Evolutionary conservation across 2,329 filamentous ascomycete species (phyloP), one percentile per base, ranked within the genome.

Genomic region (Pyrenophora tritici-repentis): DNA sequence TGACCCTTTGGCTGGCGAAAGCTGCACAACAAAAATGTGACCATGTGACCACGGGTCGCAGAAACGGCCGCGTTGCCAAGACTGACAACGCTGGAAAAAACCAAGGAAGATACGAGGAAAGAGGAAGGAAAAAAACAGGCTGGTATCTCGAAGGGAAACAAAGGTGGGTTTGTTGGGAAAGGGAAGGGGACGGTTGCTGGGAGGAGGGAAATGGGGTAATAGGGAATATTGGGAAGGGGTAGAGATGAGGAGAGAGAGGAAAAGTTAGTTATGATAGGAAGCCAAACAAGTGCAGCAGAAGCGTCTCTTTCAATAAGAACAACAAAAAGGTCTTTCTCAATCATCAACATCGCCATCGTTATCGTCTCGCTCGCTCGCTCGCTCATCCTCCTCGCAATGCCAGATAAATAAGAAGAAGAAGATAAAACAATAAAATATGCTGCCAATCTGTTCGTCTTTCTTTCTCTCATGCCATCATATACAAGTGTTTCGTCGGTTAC

Each of bases 401-500:
- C 38, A 29, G 18, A 20, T 20, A 20, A 20, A 20, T 20, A 20
- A 20, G 18, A 20, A 20, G 1, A 20, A 33, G 34, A 38, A 35
- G 24, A 35, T 37, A 29, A 41, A 31, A 9, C 40, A 14, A 50
- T 39, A 20, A 46, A 31, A 41, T 20, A 20, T 20, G 18, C 37
- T 52, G 29, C 31, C 38, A 45, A 47, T 49, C 24, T 40, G 42
- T 39, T 43, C 46, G 42, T 37, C 41, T 44, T 29, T 53, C 34
- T 41, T 47, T 44, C 22, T 53, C 34, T 41, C 50, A 26, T 58
- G 49, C 49, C 53, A 22, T 58, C 56, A 56, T 58, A 39, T 56
- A 58, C 56, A 58, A 47, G 40, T 53, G 43, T 55, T 54, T 63
- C 56, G 47, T 41, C 63, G 67, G 63, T 45, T 48, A 63, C 53